These are phyloP conservation scores for Canavalia ensiformis DNA, from an alignment of 306 rosid species.

Conservation along the genomic window DNA sequence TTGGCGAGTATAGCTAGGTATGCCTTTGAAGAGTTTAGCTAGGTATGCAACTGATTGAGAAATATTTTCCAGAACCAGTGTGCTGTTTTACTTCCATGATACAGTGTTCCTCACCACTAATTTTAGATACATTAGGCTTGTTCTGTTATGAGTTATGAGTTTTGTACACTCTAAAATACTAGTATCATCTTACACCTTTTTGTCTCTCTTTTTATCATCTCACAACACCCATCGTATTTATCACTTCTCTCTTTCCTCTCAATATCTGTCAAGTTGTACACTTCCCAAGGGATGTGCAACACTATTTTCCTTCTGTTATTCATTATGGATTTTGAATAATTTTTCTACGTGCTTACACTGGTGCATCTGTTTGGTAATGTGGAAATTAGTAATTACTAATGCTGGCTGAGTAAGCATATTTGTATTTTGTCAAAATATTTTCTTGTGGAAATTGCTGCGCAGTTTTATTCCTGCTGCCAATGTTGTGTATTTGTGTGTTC, in stretches of 20 bases:
- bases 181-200: too few species aligned
- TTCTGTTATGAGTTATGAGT: not conserved
- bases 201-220: too few species aligned
- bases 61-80: not conserved
- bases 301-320: not conserved
- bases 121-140: not conserved
- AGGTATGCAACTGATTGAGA: not conserved
- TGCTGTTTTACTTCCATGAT: not conserved
- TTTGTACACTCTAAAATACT: too few species aligned
- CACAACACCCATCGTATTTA: too few species aligned
- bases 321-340: not conserved
- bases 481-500: not conserved
- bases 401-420: not conserved
- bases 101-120: not conserved
- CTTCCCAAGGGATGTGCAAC: too few species aligned
- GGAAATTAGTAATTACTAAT: conserved; percentile 2
- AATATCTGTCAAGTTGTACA: too few species aligned
- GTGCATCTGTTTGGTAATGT: not conserved
- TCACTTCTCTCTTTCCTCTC: too few species aligned
- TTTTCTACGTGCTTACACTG: conserved; percentile 1
- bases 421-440: not conserved
- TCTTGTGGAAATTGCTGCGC: not conserved
- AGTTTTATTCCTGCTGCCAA: not conserved
- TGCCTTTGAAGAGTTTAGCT: too few species aligned
- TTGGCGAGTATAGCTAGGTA: too few species aligned